These are phyloP conservation scores for Brassica carinata DNA, from an alignment of 345 rosid species.

Conservation along the genomic window DNA sequence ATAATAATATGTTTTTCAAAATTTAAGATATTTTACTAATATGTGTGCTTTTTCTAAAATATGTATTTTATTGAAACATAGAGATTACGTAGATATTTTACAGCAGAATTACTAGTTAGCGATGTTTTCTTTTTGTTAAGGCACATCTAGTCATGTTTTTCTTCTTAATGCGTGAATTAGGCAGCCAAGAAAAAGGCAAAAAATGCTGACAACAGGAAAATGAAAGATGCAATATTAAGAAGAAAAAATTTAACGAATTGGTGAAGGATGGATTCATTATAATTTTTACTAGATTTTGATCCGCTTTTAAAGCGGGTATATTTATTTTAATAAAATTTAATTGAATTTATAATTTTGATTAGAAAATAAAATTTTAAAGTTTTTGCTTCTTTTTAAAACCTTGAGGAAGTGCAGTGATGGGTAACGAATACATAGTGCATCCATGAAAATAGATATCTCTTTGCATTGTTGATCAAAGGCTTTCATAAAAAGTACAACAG, in stretches of 20 bases:
- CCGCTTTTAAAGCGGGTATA: no score
- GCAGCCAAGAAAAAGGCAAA: neutral
- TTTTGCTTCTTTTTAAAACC: conserved; percentile 48
- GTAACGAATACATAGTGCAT: conserved; percentile 75
- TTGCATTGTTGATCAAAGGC: conserved; percentile 72
- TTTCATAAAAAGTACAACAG: conserved; percentile 68
- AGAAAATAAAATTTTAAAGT: neutral
- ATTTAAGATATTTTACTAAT: no score
- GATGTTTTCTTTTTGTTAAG: neutral
- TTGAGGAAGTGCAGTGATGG: conserved; percentile 84
- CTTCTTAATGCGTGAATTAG: neutral
- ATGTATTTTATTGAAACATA: no score
- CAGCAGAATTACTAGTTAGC: neutral
- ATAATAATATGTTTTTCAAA: no score
- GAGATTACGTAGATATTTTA: neutral
- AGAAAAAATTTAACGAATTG: neutral
- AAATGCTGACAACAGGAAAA: neutral
- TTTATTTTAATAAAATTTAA: no score
- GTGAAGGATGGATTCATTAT: neutral
- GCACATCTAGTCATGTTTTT: neutral
- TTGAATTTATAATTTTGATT: no score
- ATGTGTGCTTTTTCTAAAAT: no score
- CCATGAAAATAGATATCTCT: conserved; percentile 75
- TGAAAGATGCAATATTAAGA: neutral
- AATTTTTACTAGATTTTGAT: no score